Evolutionary conservation across 306 rosid genomes (phyloP), one percentile per base, ranked within the genome.

Genomic region (Hylodesmum podocarpum): DNA sequence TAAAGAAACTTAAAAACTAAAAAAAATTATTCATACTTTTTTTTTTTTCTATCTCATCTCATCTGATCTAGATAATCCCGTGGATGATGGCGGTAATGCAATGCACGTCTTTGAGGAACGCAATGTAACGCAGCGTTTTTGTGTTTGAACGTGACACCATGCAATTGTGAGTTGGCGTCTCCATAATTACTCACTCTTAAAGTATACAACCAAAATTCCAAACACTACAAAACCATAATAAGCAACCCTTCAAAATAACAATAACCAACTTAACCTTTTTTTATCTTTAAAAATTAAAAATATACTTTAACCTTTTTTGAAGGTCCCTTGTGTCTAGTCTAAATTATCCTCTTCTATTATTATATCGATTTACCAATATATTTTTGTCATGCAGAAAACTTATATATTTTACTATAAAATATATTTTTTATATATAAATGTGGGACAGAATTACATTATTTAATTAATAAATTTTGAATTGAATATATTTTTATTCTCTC

Each of bases 81-180:
- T n/a, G n/a, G n/a, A n/a, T n/a, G n/a, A n/a, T 41, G 47, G 47
- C 47, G 0, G 29, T 53, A 28, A 58, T 57, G 64, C 37, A 57
- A 24, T 27, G 64, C 64, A 28, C 22, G 66, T 24, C 62, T 22
- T 22, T 22, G 19, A 14, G 31, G 1, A 54, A 24, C n/a, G 57
- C 6, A 7, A 27, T 27, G 12, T 14, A 29, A 59, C 24, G 0
- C 19, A 55, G 8, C 22, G n/a, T 13, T 21, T 33, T 29, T 8
- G 46, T 9, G 67, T 6, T n/a, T 16, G 46, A 36, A 33, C 9
- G 27, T 31, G 41, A 59, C 13, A 59, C 3, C 43, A 27, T 14
- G 31, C 36, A 57, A 57, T 49, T 15, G 70, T 68, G 72, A 75
- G 85, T 73, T 81, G 87, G 61, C 31, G 68, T 77, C 9, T 19